These are phyloP conservation scores for Plasmodium gaboni DNA, from an alignment of 169 alveolate species.

Conservation along the genomic window DNA sequence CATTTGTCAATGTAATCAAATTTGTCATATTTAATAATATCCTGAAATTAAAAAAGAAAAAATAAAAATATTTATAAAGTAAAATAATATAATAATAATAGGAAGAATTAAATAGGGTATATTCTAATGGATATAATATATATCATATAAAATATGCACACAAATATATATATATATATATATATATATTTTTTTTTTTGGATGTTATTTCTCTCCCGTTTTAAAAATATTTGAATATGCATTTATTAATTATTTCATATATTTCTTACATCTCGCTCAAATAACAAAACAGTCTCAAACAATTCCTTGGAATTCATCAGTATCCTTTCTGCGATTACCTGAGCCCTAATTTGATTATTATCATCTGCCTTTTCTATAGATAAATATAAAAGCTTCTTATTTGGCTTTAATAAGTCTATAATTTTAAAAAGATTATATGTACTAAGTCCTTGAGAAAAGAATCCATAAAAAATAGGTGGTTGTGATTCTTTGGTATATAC, in stretches of 20 bases:
- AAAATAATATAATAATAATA: not conserved
- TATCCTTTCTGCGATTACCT: conserved; percentile 46
- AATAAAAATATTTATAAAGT: not conserved
- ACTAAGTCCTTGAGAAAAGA: conserved; percentile 68
- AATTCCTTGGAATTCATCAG: conserved; percentile 7
- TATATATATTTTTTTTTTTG: no score
- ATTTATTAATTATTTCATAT: not conserved
- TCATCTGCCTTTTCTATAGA: conserved; percentile 51
- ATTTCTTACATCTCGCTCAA: conserved; percentile 55
- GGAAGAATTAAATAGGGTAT: no score
- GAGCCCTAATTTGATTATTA: conserved; percentile 30
- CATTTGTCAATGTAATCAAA: conserved; percentile 36
- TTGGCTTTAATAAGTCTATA: conserved; percentile 8
- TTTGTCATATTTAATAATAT: conserved; percentile 30
- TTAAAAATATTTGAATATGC: no score
- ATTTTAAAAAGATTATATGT: conserved; percentile 52
- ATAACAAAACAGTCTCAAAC: conserved; percentile 32
- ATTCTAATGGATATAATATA: no score
- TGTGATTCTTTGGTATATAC: conserved; percentile 24
- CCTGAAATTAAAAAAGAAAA: conserved; percentile 14
- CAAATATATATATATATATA: no score
- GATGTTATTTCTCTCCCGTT: no score
- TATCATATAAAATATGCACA: no score
- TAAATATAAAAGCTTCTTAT: conserved; percentile 36
- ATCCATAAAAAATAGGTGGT: conserved; percentile 56